These are phyloP conservation scores for Sonneratia alba DNA, from an alignment of 345 rosid genomes.

Conservation along the genomic window DNA sequence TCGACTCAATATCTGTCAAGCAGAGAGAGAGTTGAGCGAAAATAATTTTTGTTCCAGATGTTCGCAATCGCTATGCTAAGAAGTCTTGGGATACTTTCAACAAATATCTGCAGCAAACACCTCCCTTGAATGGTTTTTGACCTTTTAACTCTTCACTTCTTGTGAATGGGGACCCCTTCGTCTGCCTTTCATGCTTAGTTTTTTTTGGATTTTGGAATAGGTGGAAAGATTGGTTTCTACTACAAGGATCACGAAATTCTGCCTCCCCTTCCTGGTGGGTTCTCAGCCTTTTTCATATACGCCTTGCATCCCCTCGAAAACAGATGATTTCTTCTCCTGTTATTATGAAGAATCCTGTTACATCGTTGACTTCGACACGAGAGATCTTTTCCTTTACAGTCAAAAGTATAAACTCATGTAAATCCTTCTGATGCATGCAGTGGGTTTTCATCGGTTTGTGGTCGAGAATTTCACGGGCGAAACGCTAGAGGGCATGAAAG, in stretches of 20 bases:
- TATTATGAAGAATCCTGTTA: neutral
- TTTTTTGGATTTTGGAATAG: slow-evolving; percentile 23
- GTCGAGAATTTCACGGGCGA: slow-evolving; percentile 47
- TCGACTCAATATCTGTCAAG: neutral
- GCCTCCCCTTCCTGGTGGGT: slow-evolving; percentile 89
- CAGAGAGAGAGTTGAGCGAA: neutral
- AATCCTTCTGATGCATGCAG: slow-evolving; percentile 23
- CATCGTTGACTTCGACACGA: neutral
- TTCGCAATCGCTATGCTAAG: slow-evolving; percentile 55
- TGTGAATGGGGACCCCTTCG: neutral
- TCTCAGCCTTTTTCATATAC: neutral
- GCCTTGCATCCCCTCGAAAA: neutral
- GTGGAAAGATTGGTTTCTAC: slow-evolving; percentile 88
- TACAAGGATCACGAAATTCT: slow-evolving; percentile 94
- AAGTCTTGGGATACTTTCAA: slow-evolving; percentile 79
- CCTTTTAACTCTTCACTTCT: neutral
- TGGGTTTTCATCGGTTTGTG: slow-evolving; percentile 67
- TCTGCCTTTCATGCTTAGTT: slow-evolving; percentile 3
- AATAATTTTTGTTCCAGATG: slow-evolving; percentile 27
- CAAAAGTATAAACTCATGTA: neutral
- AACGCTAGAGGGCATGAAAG: slow-evolving; percentile 35
- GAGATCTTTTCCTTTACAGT: neutral
- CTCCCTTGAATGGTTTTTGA: slow-evolving; percentile 60
- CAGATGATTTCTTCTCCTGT: neutral
- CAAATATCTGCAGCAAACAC: slow-evolving; percentile 57